Evolutionary conservation across 176 grass and related monocot genomes (phyloP), one percentile per base, ranked within the genome.

Genomic region (Zoysia japonica): DNA sequence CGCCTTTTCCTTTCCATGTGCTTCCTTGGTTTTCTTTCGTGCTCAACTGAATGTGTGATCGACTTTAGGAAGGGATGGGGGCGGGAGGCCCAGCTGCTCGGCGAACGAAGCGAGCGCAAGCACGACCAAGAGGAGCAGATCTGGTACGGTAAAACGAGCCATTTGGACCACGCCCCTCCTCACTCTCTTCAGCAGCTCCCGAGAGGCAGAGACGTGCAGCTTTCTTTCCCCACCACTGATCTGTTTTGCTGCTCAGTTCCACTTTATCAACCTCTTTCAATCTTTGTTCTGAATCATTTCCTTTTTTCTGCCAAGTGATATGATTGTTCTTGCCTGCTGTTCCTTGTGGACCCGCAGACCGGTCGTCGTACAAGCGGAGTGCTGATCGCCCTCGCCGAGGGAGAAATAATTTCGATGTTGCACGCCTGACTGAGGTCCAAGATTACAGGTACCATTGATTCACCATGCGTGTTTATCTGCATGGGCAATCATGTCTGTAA

Each of bases 341-440:
- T 52, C 6, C 57, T 78, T 83, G 37, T 88, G 80, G 86, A 40
- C 67, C 80, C 19, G 2, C 36, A 83, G 86, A 88, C 49, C 60
- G 75, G 48, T 67, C 61, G 0, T 78, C 61, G 0, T 66, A 17
- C 0, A 82, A 82, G 57, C 57, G 74, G 67, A 83, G 73, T 37
- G 48, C 51, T 0, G 80, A 88, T 53, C 86, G 74, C 12, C 11
- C 49, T 83, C 80, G 86, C 68, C 84, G 85, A 78, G 90, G 90
- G 40, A 96, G 81, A 74, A 88, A 74, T 79, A 90, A 96, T 70
- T 83, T 71, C 46, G 88, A 96, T 79, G 43, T 81, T 10, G 85
- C 76, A 86, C 90, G 87, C 72, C 61, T 92, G 55, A 96, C 89
- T 70, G 93, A 96, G 75, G 83, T 92, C 53, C 88, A 96, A 77